Conservation (phyloP, 441 rosid genomes). For the Populus hybrid region DNA sequence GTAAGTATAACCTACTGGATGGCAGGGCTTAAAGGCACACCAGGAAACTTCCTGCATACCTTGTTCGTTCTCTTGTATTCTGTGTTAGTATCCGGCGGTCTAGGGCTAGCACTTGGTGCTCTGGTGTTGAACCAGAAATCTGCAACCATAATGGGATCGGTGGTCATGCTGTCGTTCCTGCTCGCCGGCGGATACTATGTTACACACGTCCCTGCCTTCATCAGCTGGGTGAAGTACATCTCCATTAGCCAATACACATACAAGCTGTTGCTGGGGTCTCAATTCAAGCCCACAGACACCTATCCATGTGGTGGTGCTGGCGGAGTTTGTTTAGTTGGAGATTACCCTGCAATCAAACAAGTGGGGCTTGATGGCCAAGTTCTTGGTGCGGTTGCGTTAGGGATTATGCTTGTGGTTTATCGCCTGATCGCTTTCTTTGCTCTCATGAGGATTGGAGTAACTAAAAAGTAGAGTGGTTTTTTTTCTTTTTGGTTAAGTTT, state of each 20-base stretch:
- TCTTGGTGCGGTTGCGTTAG: slow-evolving; percentile 28
- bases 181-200: slow-evolving; percentile 49
- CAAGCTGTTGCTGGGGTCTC: slow-evolving; percentile 43
- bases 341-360: slow-evolving; percentile 36
- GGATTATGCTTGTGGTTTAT: slow-evolving; percentile 38
- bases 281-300: slow-evolving; percentile 32
- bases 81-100: slow-evolving; percentile 46
- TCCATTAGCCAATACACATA: slow-evolving; percentile 35
- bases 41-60: slow-evolving; percentile 38
- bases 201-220: slow-evolving; percentile 45
- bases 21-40: slow-evolving; percentile 53
- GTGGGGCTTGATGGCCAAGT: slow-evolving; percentile 39
- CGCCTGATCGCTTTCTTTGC: slow-evolving; percentile 47
- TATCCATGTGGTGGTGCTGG: slow-evolving; percentile 26
- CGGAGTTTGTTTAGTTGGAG: slow-evolving; percentile 36
- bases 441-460: slow-evolving; percentile 33
- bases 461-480: background rate
- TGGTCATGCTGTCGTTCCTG: slow-evolving; percentile 33
- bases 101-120: slow-evolving; percentile 58
- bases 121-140: slow-evolving; percentile 42
- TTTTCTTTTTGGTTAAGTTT: background rate
- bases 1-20: slow-evolving; percentile 60
- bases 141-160: slow-evolving; percentile 39
- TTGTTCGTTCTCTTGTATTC: slow-evolving; percentile 34
- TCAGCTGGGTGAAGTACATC: slow-evolving; percentile 42